Base-by-base conservation (phyloP, 192 early-diverging fungal genomes). In the Podila clonocystis region DNA sequence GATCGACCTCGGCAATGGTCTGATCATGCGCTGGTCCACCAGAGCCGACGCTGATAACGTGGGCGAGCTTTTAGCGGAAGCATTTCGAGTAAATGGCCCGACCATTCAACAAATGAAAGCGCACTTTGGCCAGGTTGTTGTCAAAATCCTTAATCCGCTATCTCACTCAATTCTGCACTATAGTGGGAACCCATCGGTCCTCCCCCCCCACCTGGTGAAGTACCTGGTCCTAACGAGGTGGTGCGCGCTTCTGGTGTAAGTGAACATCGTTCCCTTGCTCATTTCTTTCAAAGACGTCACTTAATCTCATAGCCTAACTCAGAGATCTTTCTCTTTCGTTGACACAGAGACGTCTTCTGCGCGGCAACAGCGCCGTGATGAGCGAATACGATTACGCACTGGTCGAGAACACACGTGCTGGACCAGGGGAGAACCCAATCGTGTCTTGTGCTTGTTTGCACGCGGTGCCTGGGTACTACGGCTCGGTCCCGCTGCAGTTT, bases 21-120 rank as follows among this genome's bases (percentile, higher is more conserved):
- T 77, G 19, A 62, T 71, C 50, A 71, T 77, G 75, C 68, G 75
- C 36, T 77, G 68, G 75, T 71, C 75, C 22, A 71, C 75, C 52
- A 20, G 30, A 2, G 75, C 63, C 0, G 75, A 71, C 13, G 28
- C 58, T 8, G 50, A 30, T 9, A 55, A 77, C 41, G 64, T 71
- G 12, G 22, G 38, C 15, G 58, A 64, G 0, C 59, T 66, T n/a
- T 24, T 71, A 11, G 68, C 31, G 28, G 63, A 66, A 1, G 57
- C 68, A 20, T 77, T 77, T 41, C 64, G 13, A 52, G 75, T 77
- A 77, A 69, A 26, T 28, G 4, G 6, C 20, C n/a, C 13, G 3
- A 22, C 15, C 50, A 7, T 52, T 52, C 50, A 22, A 22, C 22
- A 22, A 2, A 20, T 52, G 17, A 7, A 19, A 33, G 2, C 22